Evolutionary conservation across 768 basidiomycete species (phyloP).

Genomic region (Mycena galericulata): DNA sequence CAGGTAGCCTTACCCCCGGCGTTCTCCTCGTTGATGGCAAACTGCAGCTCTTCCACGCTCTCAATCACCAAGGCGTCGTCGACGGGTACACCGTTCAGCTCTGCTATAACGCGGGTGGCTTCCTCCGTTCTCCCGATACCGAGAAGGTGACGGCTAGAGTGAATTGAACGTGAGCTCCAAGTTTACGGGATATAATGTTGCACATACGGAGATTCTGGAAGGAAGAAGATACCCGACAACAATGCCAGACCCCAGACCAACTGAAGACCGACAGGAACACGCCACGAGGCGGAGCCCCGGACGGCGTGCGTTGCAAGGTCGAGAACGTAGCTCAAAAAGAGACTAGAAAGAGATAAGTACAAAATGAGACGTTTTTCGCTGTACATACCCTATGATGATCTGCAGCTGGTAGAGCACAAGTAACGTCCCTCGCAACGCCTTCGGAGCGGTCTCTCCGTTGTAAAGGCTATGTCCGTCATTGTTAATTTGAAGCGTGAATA

Average conservation of each 20-base stretch:
- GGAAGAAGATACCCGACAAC: constrained; percentile 77
- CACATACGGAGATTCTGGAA: constrained; percentile 80
- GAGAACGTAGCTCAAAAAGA: constrained; percentile 79
- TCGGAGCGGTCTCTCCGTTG: constrained; percentile 84
- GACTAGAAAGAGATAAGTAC: constrained; percentile 48
- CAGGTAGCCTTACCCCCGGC: constrained; percentile 85
- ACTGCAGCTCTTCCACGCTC: constrained; percentile 71
- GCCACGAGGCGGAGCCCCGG: constrained; percentile 74
- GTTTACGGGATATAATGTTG: constrained; percentile 39
- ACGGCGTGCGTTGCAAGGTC: constrained; percentile 75
- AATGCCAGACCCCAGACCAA: constrained; percentile 76
- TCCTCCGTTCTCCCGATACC: constrained; percentile 64
- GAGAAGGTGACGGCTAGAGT: constrained; percentile 72
- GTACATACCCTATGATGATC: constrained; percentile 73
- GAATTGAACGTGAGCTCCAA: not conserved
- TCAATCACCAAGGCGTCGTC: constrained; percentile 72
- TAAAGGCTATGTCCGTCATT: constrained; percentile 61
- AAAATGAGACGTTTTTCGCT: not conserved
- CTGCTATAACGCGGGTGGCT: constrained; percentile 73
- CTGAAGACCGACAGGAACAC: constrained; percentile 81
- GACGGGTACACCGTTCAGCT: constrained; percentile 70
- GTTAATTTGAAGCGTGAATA: constrained; percentile 30
- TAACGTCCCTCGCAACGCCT: constrained; percentile 75
- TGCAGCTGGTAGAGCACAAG: constrained; percentile 84
- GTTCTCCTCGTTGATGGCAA: constrained; percentile 77